Evolutionary conservation across 23 red algal genomes (phyloP).

Genomic region (Gracilaria domingensis): DNA sequence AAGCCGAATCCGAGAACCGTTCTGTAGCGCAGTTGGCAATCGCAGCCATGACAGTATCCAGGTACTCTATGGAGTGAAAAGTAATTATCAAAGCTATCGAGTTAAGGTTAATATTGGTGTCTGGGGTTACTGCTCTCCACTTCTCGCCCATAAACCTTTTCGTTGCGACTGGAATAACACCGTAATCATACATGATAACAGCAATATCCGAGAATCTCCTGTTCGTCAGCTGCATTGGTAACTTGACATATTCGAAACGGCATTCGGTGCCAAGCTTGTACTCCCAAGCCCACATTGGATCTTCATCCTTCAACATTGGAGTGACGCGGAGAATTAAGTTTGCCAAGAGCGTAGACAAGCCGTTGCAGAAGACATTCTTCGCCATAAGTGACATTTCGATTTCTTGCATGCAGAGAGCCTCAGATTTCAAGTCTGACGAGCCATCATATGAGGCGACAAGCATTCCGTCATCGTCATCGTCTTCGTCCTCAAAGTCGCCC

Average conservation of each 20-base stretch:
- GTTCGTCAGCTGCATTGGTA: slow-evolving; percentile 68
- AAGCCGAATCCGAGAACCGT: slow-evolving; percentile 4
- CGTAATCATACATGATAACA: slow-evolving; percentile 76
- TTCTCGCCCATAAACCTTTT: slow-evolving; percentile 76
- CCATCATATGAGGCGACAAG: slow-evolving; percentile 62
- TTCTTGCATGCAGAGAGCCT: slow-evolving; percentile 88
- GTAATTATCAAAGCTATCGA: slow-evolving; percentile 71
- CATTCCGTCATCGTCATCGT: slow-evolving; percentile 71
- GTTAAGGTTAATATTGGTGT: slow-evolving; percentile 64
- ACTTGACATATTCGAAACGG: slow-evolving; percentile 71
- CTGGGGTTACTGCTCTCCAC: slow-evolving; percentile 70
- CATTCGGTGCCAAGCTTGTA: slow-evolving; percentile 82
- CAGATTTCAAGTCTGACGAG: slow-evolving; percentile 70
- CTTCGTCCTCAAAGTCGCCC: slow-evolving; percentile 34
- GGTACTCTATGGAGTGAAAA: slow-evolving; percentile 60
- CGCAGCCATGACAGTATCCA: slow-evolving; percentile 60
- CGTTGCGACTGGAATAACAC: slow-evolving; percentile 68
- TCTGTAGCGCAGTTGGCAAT: slow-evolving; percentile 48
- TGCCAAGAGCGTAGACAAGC: slow-evolving; percentile 72
- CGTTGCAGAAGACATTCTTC: slow-evolving; percentile 88
- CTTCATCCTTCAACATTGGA: slow-evolving; percentile 53
- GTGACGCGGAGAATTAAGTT: slow-evolving; percentile 71
- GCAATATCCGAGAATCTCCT: slow-evolving; percentile 62
- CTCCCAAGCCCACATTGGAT: slow-evolving; percentile 58
- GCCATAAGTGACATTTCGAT: slow-evolving; percentile 82